Evolutionary conservation across 495 filamentous ascomycete genomes (phyloP), one percentile per base, ranked within the genome.

Genomic region (Parachaetomium inaequale): DNA sequence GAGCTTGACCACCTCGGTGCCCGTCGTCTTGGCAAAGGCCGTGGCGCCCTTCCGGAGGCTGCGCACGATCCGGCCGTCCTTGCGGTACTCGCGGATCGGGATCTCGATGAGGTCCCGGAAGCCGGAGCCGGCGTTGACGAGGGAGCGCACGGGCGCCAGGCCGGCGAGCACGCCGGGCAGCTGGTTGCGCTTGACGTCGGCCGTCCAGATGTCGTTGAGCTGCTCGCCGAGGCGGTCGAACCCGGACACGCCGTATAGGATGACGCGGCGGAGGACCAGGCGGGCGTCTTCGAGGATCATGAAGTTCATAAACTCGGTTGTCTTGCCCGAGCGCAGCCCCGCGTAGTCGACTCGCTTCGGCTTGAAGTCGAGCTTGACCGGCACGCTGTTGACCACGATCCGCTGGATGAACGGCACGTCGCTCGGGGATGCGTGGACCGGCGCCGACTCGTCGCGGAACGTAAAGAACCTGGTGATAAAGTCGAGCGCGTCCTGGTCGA

Each of bases 231-330:
- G 82, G 58, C 87, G 88, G 65, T 96, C 90, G 65, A 98, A 95
- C 0, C 94, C 93, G 6, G 86, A 86, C 8, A 96, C 84, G 45
- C 95, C 95, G 68, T 96, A 97, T 26, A 97, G 84, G 61, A 98
- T 96, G 38, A 88, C 87, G 70, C 92, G 95, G 14, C 88, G 84
- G 47, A 99, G 81, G 1, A 90, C 84, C 83, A 99, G 88, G 61
- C 94, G 87, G 2, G 93, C 84, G 57, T 89, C 85, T 61, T 99
- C 93, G 14, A 99, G 84, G 45, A 94, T 90, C 65, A 97, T 83
- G 72, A 99, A 96, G 75, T 99, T 98, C 95, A 98, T 98, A 71
- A 99, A 94, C 72, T 99, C 95, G 1, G 90, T 96, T 2, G 95
- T 99, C 61, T 91, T 92, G n/a, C 95, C 95, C 6, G 95, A 96